Evolutionary conservation across 768 basidiomycete species (phyloP).

Genomic region (Boletus reticulatus): DNA sequence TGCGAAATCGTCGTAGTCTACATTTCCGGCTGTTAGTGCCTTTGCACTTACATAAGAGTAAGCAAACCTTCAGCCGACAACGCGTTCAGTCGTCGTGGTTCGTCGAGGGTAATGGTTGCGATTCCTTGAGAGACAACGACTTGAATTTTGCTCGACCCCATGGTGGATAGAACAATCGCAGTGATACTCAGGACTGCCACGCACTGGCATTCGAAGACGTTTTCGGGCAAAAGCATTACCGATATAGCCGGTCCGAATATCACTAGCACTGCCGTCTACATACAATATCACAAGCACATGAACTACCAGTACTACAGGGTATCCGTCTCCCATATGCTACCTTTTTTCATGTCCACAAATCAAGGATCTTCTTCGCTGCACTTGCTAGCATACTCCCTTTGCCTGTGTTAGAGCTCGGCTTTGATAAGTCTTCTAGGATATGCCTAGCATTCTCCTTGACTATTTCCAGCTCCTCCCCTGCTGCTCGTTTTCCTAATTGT

Average conservation of each 20-base stretch:
- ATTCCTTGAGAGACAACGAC: conserved; percentile 54
- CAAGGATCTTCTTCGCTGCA: conserved; percentile 42
- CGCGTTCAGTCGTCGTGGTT: conserved; percentile 59
- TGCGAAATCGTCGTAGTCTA: conserved; percentile 65
- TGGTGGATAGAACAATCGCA: conserved; percentile 23
- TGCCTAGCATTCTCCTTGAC: conserved; percentile 52
- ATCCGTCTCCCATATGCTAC: not conserved
- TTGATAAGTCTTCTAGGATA: conserved; percentile 50
- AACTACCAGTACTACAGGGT: too few species aligned
- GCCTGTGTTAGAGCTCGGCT: conserved; percentile 32
- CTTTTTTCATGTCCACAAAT: conserved; percentile 34
- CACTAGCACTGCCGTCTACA: too few species aligned
- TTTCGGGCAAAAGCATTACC: not conserved
- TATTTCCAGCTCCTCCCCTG: conserved; percentile 44
- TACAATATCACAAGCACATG: too few species aligned
- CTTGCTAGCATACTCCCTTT: conserved; percentile 34
- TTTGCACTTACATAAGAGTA: not conserved
- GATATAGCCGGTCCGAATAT: conserved; percentile 4
- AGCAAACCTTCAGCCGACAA: conserved; percentile 46
- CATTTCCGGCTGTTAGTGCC: not conserved
- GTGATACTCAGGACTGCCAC: not conserved
- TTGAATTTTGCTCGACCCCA: conserved; percentile 40
- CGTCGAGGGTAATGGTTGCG: conserved; percentile 67
- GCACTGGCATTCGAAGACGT: not conserved
- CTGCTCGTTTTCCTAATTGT: conserved; percentile 55